Percentiles rank a stretch among this genome's conserved stretches.
Evolutionary conservation across 495 filamentous ascomycete species (phyloP).

Genomic region (Lasiosphaeria hispida): DNA sequence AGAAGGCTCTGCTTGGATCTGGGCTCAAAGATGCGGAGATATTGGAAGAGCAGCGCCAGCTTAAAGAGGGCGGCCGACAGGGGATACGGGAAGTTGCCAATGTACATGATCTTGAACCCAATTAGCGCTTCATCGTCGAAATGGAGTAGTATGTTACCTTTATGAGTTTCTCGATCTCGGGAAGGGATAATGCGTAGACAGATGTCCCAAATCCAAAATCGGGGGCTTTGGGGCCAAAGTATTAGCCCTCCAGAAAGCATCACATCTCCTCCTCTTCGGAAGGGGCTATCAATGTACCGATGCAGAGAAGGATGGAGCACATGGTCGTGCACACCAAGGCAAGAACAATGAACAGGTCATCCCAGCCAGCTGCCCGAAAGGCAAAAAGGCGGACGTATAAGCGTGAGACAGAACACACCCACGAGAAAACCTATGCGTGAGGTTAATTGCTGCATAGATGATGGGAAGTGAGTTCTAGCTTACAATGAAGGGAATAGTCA

Average conservation of each 20-base stretch:
- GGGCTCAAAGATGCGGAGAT: constrained; percentile 31
- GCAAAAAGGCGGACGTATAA: constrained; percentile 28
- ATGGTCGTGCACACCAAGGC: constrained; percentile 24
- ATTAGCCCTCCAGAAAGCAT: too few relatives aligned
- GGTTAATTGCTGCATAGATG: neutral
- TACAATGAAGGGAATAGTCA: constrained; percentile 7
- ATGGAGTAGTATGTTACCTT: too few relatives aligned
- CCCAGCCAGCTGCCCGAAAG: constrained; percentile 29
- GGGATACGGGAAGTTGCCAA: constrained; percentile 30
- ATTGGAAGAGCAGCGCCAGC: constrained; percentile 35
- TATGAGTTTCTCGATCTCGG: too few relatives aligned
- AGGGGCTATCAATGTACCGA: neutral
- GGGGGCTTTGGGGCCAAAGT: too few relatives aligned
- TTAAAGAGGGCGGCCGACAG: constrained; percentile 35
- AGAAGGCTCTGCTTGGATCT: constrained; percentile 5
- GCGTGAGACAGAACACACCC: constrained; percentile 29
- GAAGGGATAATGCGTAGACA: too few relatives aligned
- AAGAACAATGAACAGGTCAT: constrained; percentile 34
- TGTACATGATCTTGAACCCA: constrained; percentile 23
- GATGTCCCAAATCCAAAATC: too few relatives aligned
- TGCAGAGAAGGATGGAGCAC: neutral
- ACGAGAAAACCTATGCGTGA: constrained; percentile 13
- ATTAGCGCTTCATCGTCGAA: too few relatives aligned
- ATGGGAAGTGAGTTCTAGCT: neutral
- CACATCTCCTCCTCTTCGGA: neutral